These are phyloP conservation scores for Talaromyces proteolyticus DNA, from an alignment of 495 filamentous ascomycete species.

Conservation along the genomic window DNA sequence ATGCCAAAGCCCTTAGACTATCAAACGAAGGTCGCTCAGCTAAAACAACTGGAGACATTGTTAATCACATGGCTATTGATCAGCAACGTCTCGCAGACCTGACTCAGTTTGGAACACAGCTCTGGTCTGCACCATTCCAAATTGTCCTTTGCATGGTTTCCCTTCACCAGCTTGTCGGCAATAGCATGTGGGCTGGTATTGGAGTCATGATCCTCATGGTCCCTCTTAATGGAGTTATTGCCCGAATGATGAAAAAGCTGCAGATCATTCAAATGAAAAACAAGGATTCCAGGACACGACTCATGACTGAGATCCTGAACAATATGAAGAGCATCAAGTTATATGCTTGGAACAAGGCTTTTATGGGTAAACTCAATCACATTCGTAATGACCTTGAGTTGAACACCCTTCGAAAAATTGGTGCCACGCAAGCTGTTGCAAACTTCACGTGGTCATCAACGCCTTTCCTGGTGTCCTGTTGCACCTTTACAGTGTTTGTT, in stretches of 20 bases:
- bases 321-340: conserved; percentile 99
- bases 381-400: conserved; percentile 94
- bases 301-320: conserved; percentile 98
- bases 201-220: conserved; percentile 97
- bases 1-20: conserved; percentile 80
- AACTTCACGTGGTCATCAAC: conserved; percentile 99
- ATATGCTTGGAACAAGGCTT: conserved; percentile 94
- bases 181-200: conserved; percentile 94
- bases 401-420: conserved; percentile 92
- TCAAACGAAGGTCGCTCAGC: conserved; percentile 88
- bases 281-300: conserved; percentile 86
- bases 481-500: conserved; percentile 93
- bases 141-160: conserved; percentile 93
- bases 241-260: conserved; percentile 84
- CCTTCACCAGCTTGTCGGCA: conserved; percentile 87
- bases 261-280: conserved; percentile 99
- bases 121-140: conserved; percentile 96
- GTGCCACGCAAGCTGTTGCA: conserved; percentile 84
- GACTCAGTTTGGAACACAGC: conserved; percentile 88
- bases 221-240: conserved; percentile 90
- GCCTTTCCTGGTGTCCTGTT: conserved; percentile 96
- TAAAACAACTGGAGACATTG: conserved; percentile 96
- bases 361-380: conserved; percentile 94
- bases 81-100: conserved; percentile 92
- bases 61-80: conserved; percentile 98